A percentile compares a stretch with the other conserved stretches of the same genome.
Evolutionary conservation across 1,284 basidiomycete genomes (phyloP).

Genomic region (Gomphus bonarii): DNA sequence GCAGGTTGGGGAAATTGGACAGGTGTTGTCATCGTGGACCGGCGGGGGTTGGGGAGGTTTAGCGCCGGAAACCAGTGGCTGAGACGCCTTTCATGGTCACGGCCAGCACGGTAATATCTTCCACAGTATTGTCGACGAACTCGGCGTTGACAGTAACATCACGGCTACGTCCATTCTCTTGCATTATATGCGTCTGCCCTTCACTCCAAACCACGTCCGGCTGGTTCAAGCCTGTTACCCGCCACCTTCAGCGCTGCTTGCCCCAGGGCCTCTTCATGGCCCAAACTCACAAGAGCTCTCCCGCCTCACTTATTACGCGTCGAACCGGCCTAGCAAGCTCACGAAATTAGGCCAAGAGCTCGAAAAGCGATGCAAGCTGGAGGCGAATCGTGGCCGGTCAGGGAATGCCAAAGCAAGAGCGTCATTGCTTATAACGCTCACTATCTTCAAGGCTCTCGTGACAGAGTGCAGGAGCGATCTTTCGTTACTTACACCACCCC

Average conservation of each 20-base stretch:
- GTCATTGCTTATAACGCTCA: slow-evolving; percentile 81
- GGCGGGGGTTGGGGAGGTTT: too few relatives aligned
- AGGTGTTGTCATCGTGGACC: not conserved
- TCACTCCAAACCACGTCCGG: slow-evolving; percentile 78
- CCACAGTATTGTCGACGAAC: not conserved
- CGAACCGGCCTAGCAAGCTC: slow-evolving; percentile 84
- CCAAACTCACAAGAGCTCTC: slow-evolving; percentile 89
- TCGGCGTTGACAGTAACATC: not conserved
- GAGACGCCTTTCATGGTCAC: too few relatives aligned
- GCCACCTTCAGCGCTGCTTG: slow-evolving; percentile 64
- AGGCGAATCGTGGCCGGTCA: slow-evolving; percentile 56
- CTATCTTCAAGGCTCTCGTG: slow-evolving; percentile 78
- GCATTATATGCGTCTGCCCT: slow-evolving; percentile 38
- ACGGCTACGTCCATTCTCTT: not conserved
- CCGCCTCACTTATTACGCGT: slow-evolving; percentile 86
- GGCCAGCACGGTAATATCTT: too few relatives aligned
- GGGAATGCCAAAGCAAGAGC: slow-evolving; percentile 74
- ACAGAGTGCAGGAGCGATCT: slow-evolving; percentile 86
- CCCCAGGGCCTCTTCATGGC: slow-evolving; percentile 70
- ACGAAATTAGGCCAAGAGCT: slow-evolving; percentile 79
- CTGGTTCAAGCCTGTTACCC: slow-evolving; percentile 91
- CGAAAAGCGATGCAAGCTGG: slow-evolving; percentile 64
- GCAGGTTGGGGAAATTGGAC: slow-evolving; percentile 25
- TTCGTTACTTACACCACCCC: slow-evolving; percentile 66
- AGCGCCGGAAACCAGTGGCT: too few relatives aligned